These are phyloP conservation scores for Diaporthe capsici DNA, from an alignment of 2,329 filamentous ascomycete species.

Conservation along the genomic window DNA sequence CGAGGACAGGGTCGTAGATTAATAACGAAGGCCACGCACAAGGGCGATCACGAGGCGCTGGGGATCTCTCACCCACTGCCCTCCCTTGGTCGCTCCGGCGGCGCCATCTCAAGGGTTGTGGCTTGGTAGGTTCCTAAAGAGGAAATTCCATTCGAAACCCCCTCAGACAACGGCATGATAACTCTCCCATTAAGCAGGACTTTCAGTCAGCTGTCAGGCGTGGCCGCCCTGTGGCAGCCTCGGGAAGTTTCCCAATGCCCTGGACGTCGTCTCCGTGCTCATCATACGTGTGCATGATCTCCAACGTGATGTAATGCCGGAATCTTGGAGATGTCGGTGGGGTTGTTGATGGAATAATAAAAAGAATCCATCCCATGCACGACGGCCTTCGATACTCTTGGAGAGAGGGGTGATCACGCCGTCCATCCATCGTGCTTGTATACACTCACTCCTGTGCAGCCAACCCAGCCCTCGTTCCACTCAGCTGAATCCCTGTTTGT, in stretches of 20 bases:
- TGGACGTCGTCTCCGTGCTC: neutral
- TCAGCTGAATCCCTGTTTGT: neutral
- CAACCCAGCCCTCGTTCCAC: neutral
- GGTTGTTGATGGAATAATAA: constrained; percentile 3
- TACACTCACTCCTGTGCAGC: constrained; percentile 3
- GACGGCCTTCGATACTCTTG: neutral
- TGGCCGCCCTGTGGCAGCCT: constrained; percentile 1
- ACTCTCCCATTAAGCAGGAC: neutral
- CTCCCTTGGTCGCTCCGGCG: neutral
- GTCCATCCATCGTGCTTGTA: neutral
- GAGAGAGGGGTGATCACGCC: neutral
- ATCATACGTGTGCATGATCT: constrained; percentile 22
- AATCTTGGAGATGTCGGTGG: neutral
- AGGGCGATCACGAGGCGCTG: neutral
- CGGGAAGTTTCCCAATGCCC: neutral
- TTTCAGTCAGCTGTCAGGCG: constrained; percentile 11
- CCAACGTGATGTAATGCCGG: constrained; percentile 16
- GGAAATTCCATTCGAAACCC: constrained; percentile 25
- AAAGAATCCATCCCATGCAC: neutral
- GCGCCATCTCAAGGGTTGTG: neutral
- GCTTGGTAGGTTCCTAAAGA: neutral
- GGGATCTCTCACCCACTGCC: neutral
- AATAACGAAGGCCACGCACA: constrained; percentile 1
- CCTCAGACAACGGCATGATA: constrained; percentile 18
- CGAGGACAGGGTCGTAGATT: neutral